phyloP scores from a whole-genome alignment of 1,284 basidiomycete species.

The Trichosporon asahii region DNA sequence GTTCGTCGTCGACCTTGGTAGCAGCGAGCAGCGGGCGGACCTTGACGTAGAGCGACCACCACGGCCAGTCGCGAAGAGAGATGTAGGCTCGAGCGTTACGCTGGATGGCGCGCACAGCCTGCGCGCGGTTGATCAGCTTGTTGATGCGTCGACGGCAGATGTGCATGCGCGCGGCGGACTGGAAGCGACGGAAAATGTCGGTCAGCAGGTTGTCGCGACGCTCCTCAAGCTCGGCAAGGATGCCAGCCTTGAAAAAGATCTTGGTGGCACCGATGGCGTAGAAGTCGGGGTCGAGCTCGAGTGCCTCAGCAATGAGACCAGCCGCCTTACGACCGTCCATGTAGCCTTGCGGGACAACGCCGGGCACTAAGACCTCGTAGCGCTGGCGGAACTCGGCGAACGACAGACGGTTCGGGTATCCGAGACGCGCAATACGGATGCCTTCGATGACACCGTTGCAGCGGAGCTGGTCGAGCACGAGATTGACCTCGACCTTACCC shows the following conservation, averaged over 20 bases:
- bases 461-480: slow-evolving; percentile 92
- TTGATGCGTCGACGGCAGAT: slow-evolving; percentile 85
- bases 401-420: slow-evolving; percentile 93
- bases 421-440: slow-evolving; percentile 94
- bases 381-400: slow-evolving; percentile 97
- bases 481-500: slow-evolving; percentile 84
- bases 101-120: slow-evolving; percentile 88
- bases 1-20: slow-evolving; percentile 87
- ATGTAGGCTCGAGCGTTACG: slow-evolving; percentile 89
- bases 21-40: slow-evolving; percentile 89
- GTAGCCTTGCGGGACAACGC: slow-evolving; percentile 85
- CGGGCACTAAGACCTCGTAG: slow-evolving; percentile 93
- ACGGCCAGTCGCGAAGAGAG: slow-evolving; percentile 89
- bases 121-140: slow-evolving; percentile 89
- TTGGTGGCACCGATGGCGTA: slow-evolving; percentile 96
- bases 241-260: slow-evolving; percentile 99
- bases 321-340: slow-evolving; percentile 97
- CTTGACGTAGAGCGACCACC: slow-evolving; percentile 98
- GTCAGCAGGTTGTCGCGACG: slow-evolving; percentile 80
- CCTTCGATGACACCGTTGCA: slow-evolving; percentile 99
- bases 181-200: slow-evolving; percentile 84
- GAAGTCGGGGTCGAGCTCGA: slow-evolving; percentile 78
- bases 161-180: slow-evolving; percentile 80
- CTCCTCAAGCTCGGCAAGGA: slow-evolving; percentile 96
- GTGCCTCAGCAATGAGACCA: slow-evolving; percentile 82